Evolutionary conservation across 164 flowering plant species (phyloP).

Genomic region (Kingdonia uniflora): DNA sequence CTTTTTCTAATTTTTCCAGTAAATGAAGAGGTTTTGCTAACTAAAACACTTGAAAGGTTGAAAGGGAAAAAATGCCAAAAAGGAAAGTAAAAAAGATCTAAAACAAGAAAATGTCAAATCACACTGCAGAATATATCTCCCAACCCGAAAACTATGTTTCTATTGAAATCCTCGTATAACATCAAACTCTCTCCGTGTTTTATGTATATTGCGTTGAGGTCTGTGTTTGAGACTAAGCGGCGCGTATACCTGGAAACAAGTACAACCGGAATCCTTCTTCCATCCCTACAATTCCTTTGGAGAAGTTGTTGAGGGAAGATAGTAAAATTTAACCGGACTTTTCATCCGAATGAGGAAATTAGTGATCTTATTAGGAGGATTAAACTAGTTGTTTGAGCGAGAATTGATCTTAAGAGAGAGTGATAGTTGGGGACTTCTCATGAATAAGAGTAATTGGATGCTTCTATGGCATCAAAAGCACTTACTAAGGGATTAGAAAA

Average conservation of each 20-base stretch:
- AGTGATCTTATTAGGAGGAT: constrained; percentile 1
- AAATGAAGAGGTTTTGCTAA: background rate
- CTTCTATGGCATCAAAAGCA: constrained; percentile 18
- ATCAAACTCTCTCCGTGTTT: no score
- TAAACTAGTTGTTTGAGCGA: constrained; percentile 18
- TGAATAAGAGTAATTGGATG: constrained; percentile 34
- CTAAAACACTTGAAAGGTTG: no score
- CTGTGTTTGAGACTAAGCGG: background rate
- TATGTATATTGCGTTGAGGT: no score
- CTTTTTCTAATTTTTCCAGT: background rate
- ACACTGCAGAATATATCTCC: no score
- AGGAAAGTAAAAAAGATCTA: no score
- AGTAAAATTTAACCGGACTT: constrained; percentile 13
- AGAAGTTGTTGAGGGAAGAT: constrained; percentile 24
- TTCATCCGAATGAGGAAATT: constrained; percentile 11
- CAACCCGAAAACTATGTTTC: no score
- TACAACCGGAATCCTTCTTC: constrained; percentile 11
- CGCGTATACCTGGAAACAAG: constrained; percentile 23
- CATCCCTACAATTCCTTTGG: constrained; percentile 15
- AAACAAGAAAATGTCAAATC: no score
- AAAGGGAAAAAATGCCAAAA: no score
- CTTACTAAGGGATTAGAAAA: constrained; percentile 23
- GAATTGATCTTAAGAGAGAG: no score
- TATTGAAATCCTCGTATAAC: no score
- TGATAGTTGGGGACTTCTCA: constrained; percentile 14